These are phyloP conservation scores for Penicillium sp. DNA, from an alignment of 2,329 filamentous ascomycete species.

Conservation along the genomic window DNA sequence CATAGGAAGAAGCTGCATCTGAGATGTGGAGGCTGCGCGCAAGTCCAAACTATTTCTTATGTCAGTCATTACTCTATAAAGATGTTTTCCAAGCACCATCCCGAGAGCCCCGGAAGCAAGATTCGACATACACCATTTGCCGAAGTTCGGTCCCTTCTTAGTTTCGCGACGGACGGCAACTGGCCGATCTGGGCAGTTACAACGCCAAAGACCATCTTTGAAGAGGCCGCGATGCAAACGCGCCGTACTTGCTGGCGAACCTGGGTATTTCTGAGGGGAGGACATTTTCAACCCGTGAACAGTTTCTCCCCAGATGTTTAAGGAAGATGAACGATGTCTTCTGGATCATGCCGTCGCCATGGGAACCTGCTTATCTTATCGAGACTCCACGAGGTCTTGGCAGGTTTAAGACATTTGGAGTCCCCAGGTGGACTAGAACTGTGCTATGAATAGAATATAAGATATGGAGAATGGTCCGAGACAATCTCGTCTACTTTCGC, in stretches of 20 bases:
- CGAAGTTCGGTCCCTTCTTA: conserved; percentile 49
- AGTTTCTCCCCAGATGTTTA: conserved; percentile 10
- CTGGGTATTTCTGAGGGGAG: conserved; percentile 17
- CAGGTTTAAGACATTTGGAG: not conserved
- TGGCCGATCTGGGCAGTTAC: conserved; percentile 49
- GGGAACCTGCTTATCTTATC: conserved; percentile 6
- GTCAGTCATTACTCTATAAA: not conserved
- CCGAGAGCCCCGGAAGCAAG: not conserved
- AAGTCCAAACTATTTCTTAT: conserved; percentile 44
- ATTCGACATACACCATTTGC: conserved; percentile 42
- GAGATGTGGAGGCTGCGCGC: conserved; percentile 42
- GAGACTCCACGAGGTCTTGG: conserved; percentile 1
- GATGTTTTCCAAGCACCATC: not conserved
- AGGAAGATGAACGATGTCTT: not conserved
- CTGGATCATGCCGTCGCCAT: not conserved
- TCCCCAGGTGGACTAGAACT: not conserved
- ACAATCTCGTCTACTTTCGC: not conserved
- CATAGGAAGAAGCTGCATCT: conserved; percentile 55
- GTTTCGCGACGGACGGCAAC: conserved; percentile 49
- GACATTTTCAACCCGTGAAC: conserved; percentile 12
- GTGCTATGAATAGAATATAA: not conserved
- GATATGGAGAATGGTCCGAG: not conserved
- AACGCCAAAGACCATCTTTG: conserved; percentile 42
- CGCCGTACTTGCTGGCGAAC: conserved; percentile 18
- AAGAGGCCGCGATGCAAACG: conserved; percentile 33